These are phyloP conservation scores for Tetradesmus obliquus DNA, from an alignment of 139 green algal species.

Conservation along the genomic window DNA sequence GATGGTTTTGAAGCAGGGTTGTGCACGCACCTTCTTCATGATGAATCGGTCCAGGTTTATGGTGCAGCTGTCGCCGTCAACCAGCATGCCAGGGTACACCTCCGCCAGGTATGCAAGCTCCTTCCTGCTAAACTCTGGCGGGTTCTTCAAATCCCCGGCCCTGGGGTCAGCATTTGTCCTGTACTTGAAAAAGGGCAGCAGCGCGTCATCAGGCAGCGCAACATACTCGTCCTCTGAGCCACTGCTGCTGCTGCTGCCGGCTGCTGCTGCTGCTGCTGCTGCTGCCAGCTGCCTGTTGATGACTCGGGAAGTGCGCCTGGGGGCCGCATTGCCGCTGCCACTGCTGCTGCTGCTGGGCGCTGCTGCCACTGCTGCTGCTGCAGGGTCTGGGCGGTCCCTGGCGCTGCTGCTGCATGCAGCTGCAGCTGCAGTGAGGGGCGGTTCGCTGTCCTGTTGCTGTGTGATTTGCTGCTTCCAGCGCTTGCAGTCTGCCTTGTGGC, in stretches of 20 bases:
- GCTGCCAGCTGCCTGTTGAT: not conserved
- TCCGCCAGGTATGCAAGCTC: not conserved
- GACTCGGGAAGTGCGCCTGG: not conserved
- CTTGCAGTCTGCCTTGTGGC: not conserved
- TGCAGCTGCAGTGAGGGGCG: not conserved
- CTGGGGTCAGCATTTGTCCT: not conserved
- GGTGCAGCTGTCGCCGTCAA: not conserved
- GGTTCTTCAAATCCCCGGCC: not conserved
- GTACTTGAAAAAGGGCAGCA: not conserved
- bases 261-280: not conserved
- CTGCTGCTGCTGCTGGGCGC: conserved; percentile 3
- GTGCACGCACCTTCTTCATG: not conserved
- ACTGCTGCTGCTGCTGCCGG: not conserved
- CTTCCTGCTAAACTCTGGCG: not conserved
- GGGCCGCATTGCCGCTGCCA: not conserved
- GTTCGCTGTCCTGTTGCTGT: not conserved
- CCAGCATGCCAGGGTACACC: not conserved
- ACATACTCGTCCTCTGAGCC: not conserved
- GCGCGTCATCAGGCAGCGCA: not conserved
- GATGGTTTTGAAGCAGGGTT: no score
- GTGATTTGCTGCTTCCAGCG: not conserved
- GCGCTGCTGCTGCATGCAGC: not conserved
- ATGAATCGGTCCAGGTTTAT: not conserved
- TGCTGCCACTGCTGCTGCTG: not conserved
- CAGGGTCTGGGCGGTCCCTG: not conserved